phyloP scores from a whole-genome alignment of 805 yeast species.

The Suhomyces vadensis region DNA sequence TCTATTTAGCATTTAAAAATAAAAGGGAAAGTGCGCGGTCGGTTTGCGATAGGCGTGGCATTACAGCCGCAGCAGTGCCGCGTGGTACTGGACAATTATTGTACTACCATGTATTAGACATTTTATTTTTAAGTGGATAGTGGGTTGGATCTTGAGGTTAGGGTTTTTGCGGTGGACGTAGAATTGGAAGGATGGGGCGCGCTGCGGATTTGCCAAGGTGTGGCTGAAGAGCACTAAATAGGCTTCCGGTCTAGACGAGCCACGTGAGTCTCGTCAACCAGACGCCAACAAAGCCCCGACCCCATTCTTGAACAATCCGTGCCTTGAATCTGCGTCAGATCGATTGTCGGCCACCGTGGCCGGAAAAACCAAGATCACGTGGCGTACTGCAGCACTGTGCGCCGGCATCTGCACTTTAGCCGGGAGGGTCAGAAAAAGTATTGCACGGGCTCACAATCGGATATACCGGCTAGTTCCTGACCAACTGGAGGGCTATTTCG shows the following conservation, averaged over 20 bases:
- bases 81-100: too few species aligned
- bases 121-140: too few species aligned
- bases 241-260: background rate
- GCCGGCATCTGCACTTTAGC: too few species aligned
- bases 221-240: too few species aligned
- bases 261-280: background rate
- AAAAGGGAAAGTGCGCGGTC: constrained; percentile 1
- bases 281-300: background rate
- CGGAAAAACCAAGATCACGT: constrained; percentile 1
- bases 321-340: constrained; percentile 1
- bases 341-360: constrained; percentile 1
- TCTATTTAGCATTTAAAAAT: background rate
- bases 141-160: too few species aligned
- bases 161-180: too few species aligned
- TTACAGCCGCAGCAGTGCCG: background rate
- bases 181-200: too few species aligned
- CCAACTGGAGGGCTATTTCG: constrained; percentile 45
- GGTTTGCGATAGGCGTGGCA: constrained; percentile 2
- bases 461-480: background rate
- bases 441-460: background rate
- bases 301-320: too few species aligned
- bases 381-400: too few species aligned
- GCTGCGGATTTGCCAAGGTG: too few species aligned
- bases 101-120: too few species aligned
- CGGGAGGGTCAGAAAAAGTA: too few species aligned